Evolutionary conservation across 306 rosid species (phyloP), one percentile per base, ranked within the genome.

Genomic region (Calophaca sinica): DNA sequence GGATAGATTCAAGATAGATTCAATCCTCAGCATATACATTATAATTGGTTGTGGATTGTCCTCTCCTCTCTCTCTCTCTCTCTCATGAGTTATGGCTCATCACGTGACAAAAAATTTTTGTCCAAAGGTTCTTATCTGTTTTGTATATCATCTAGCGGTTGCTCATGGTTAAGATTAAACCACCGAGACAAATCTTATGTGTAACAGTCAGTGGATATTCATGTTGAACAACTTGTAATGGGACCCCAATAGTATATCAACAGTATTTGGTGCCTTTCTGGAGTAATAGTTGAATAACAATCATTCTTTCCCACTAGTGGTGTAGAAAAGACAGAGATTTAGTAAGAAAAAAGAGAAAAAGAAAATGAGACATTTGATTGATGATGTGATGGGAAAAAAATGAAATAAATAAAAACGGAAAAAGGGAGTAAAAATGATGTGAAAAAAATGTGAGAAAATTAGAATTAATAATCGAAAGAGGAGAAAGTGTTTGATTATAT

Each of bases 81-180:
- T 10, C 7, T 58, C 35, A 9, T 66, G 53, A 54, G 55, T 72
- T 65, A 48, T 73, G 64, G 62, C 36, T 71, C 33, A 52, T 79
- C 71, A 61, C 42, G 26, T 20, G 26, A 1, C 26, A 20, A 20
- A 1, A 36, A 69, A 36, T 66, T 67, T 20, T 39, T 59, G 63
- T 68, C 65, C 15, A 44, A 50, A 44, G 5, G 35, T 68, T 68
- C 80, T 82, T 82, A 67, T 78, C 80, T 60, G 31, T 36, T 73
- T 50, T 67, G 60, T 44, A 70, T 73, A 70, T 73, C 70, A 61
- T 76, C 14, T 65, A 48, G 52, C 49, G 66, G 75, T 39, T 70
- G 69, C 74, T 57, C 41, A 46, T 73, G 79, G 75, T 66, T 62
- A 57, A 73, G 73, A 82, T 68, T 78, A 11, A 79, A 83, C 83